phyloP scores from a whole-genome alignment of 2,329 filamentous ascomycete genomes.

The Colletotrichum cuscutae region DNA sequence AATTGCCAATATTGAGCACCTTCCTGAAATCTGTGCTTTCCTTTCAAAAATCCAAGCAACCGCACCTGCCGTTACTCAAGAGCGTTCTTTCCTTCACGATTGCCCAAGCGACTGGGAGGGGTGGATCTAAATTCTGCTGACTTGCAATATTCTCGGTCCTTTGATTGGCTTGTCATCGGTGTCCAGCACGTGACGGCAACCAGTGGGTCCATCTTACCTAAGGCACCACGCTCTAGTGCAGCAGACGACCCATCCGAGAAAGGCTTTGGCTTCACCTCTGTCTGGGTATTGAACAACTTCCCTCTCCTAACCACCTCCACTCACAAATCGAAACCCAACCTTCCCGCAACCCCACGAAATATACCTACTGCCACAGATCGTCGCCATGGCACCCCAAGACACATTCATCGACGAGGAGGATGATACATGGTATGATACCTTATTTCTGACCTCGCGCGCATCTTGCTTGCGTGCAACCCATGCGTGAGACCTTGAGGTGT shows the following conservation, averaged over 20 bases:
- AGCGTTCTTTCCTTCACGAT: neutral
- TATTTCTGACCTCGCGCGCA: slow-evolving; percentile 14
- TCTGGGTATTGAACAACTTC: slow-evolving; percentile 34
- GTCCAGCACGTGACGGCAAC: slow-evolving; percentile 1
- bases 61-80: neutral
- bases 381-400: slow-evolving; percentile 74
- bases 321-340: slow-evolving; percentile 20
- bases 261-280: slow-evolving; percentile 34
- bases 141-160: slow-evolving; percentile 17
- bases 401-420: slow-evolving; percentile 78
- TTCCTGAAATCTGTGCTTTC: neutral
- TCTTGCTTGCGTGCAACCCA: neutral
- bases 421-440: slow-evolving; percentile 68
- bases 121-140: slow-evolving; percentile 27
- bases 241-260: slow-evolving; percentile 31
- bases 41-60: neutral
- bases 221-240: slow-evolving; percentile 3
- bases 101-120: neutral
- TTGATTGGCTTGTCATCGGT: slow-evolving; percentile 3
- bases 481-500: neutral
- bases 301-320: slow-evolving; percentile 35
- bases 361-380: slow-evolving; percentile 28
- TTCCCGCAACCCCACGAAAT: slow-evolving; percentile 9
- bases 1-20: neutral
- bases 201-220: slow-evolving; percentile 21